Evolutionary conservation across 2,329 filamentous ascomycete species (phyloP), one percentile per base, ranked within the genome.

Genomic region (Beauveria sp.): DNA sequence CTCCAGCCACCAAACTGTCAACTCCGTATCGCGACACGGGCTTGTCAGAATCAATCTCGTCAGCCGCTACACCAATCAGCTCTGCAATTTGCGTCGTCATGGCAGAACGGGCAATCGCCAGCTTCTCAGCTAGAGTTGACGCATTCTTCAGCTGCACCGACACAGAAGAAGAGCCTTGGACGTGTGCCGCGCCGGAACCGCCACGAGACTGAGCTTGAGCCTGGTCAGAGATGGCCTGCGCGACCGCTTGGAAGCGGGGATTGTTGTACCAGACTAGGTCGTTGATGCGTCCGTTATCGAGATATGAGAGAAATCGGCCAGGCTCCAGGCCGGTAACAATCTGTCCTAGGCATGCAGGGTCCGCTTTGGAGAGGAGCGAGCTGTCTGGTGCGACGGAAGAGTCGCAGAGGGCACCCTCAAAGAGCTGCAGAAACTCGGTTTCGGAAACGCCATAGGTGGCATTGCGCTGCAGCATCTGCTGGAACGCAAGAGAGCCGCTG

Each of bases 1-100:
- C 60, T 18, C 48, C 60, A 5, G 60, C 60, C 6, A 61, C n/a
- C 14, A 61, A 38, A 56, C 60, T 61, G 31, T 56, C 52, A 7
- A 61, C 22, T 5, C 60, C 60, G 24, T 61, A 50, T 3, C 20
- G 40, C 16, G 60, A 50, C 3, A 61, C 28, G 6, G 24, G 52
- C 42, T 61, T 42, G 16, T 28, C 43, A 6, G 51, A 3, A 10
- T 61, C 52, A 8, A 61, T 43, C 9, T 49, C 46, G 10, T 54
- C 43, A 8, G 26, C 26, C 14, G 18, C n/a, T 51, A 52, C 28
- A 45, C 31, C 28, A 61, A 61, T 53, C 42, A 56, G 53, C 16
- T 34, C 34, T 1, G 52, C 52, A 7, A 62, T 48, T 16, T 12
- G 3, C 20, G 22, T 22, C 12, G 14, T 34, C 16, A 62, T 51